Evolutionary conservation across 768 basidiomycete genomes (phyloP).

Genomic region (Boletus vermiculosoides): DNA sequence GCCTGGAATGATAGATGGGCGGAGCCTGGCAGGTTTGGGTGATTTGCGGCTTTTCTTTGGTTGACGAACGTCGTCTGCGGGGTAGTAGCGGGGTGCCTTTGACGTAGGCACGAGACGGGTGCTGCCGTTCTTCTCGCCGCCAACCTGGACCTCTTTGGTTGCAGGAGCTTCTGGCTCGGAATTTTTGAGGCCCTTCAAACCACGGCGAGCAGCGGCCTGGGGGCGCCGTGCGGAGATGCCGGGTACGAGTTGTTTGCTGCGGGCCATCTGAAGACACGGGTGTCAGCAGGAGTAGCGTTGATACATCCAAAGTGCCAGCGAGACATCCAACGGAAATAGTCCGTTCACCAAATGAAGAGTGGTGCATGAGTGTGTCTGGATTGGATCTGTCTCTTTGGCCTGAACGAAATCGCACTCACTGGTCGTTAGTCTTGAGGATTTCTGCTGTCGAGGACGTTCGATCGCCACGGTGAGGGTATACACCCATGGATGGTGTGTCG

Average conservation of each 20-base stretch:
- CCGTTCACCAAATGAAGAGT: slow-evolving; percentile 1
- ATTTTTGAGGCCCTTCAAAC: slow-evolving; percentile 83
- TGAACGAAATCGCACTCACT: slow-evolving; percentile 37
- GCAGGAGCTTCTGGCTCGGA: slow-evolving; percentile 60
- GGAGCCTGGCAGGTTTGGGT: slow-evolving; percentile 73
- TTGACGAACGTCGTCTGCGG: slow-evolving; percentile 88
- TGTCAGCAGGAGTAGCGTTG: slow-evolving; percentile 19
- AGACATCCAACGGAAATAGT: slow-evolving; percentile 35
- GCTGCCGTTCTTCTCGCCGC: slow-evolving; percentile 88
- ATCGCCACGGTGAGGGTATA: slow-evolving; percentile 18
- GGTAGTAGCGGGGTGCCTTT: slow-evolving; percentile 91
- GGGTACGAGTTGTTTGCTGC: slow-evolving; percentile 80
- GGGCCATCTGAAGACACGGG: slow-evolving; percentile 64
- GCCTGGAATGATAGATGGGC: slow-evolving; percentile 88
- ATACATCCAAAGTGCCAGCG: slow-evolving; percentile 35
- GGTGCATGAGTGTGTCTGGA: background rate
- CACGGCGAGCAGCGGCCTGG: slow-evolving; percentile 75
- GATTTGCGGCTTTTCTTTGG: slow-evolving; percentile 93
- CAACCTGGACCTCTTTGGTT: slow-evolving; percentile 76
- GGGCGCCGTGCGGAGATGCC: slow-evolving; percentile 81
- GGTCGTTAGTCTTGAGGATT: slow-evolving; percentile 44
- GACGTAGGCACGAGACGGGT: slow-evolving; percentile 82
- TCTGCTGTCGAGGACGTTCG: slow-evolving; percentile 32
- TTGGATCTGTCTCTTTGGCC: slow-evolving; percentile 1
- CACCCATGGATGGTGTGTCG: slow-evolving; percentile 15